A percentile compares a stretch with the other conserved stretches of the same genome.
phyloP scores from a whole-genome alignment of 2,329 filamentous ascomycete species.

The Bimuria novae-zelandiae region DNA sequence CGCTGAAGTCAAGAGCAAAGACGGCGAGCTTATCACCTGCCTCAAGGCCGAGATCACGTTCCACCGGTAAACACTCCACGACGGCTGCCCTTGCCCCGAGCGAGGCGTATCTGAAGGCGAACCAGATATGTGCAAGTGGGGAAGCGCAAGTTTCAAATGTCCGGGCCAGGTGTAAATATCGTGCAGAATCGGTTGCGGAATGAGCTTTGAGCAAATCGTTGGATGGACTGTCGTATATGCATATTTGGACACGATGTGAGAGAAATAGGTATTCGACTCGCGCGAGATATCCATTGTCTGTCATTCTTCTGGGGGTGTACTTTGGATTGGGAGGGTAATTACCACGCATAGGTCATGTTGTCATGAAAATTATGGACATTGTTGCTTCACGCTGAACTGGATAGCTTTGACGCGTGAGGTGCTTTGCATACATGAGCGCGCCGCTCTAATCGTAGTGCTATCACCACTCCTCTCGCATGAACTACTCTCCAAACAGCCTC shows the following conservation, averaged over 20 bases:
- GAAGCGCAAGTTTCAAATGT: constrained; percentile 39
- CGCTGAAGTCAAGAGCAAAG: constrained; percentile 79
- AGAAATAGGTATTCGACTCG: constrained; percentile 6
- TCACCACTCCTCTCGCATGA: neutral
- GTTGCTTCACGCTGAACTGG: constrained; percentile 12
- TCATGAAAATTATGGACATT: constrained; percentile 28
- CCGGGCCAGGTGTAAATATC: constrained; percentile 42
- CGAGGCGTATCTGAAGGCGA: constrained; percentile 19
- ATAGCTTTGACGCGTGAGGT: constrained; percentile 13
- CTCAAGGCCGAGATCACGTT: constrained; percentile 76
- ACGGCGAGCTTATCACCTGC: constrained; percentile 81
- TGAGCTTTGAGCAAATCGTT: constrained; percentile 31
- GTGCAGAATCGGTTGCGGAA: constrained; percentile 38
- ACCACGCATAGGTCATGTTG: constrained; percentile 14
- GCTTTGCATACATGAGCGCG: constrained; percentile 5
- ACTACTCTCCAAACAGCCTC: constrained; percentile 72
- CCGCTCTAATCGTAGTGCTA: constrained; percentile 2
- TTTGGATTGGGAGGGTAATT: neutral
- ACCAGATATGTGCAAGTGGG: constrained; percentile 33
- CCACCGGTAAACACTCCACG: constrained; percentile 40
- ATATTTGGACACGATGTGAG: neutral
- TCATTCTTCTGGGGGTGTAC: constrained; percentile 11
- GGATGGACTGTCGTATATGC: neutral
- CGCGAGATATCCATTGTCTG: constrained; percentile 18
- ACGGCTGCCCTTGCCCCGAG: constrained; percentile 11